Conservation (phyloP, 805 yeast species). For the Candida xyloterini region DNA sequence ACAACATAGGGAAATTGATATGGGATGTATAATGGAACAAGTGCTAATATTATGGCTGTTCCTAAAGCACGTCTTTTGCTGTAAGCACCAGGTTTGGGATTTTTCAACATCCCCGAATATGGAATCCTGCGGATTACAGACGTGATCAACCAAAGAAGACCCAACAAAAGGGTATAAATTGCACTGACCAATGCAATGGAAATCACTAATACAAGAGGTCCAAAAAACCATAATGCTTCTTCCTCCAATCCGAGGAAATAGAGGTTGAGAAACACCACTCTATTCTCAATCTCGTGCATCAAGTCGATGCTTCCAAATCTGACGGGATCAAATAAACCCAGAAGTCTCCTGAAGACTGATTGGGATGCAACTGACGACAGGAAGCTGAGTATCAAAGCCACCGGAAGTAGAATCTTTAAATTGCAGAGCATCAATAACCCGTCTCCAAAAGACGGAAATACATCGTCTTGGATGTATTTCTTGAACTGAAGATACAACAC, state of each 20-base stretch:
- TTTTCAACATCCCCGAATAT: conserved; percentile 2
- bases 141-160: conserved; percentile 27
- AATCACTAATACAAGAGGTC: conserved; percentile 50
- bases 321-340: conserved; percentile 52
- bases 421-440: conserved; percentile 42
- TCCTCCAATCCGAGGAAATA: conserved; percentile 70
- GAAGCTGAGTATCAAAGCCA: conserved; percentile 29
- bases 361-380: conserved; percentile 40
- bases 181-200: conserved; percentile 43
- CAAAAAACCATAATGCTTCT: conserved; percentile 50
- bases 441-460: conserved; percentile 43
- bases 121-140: conserved; percentile 16
- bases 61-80: conserved; percentile 33
- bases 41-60: conserved; percentile 36
- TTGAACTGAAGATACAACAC: conserved; percentile 55
- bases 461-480: conserved; percentile 37
- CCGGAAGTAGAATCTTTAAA: conserved; percentile 27
- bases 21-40: conserved; percentile 65
- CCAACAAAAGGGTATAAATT: conserved; percentile 33
- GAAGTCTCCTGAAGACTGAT: conserved; percentile 35
- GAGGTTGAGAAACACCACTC: conserved; percentile 44
- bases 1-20: conserved; percentile 75
- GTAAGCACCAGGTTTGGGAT: conserved; percentile 3
- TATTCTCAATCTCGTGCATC: conserved; percentile 37
- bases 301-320: conserved; percentile 45